Evolutionary conservation across 495 filamentous ascomycete genomes (phyloP).

Genomic region (Podospora pseudoanserina): DNA sequence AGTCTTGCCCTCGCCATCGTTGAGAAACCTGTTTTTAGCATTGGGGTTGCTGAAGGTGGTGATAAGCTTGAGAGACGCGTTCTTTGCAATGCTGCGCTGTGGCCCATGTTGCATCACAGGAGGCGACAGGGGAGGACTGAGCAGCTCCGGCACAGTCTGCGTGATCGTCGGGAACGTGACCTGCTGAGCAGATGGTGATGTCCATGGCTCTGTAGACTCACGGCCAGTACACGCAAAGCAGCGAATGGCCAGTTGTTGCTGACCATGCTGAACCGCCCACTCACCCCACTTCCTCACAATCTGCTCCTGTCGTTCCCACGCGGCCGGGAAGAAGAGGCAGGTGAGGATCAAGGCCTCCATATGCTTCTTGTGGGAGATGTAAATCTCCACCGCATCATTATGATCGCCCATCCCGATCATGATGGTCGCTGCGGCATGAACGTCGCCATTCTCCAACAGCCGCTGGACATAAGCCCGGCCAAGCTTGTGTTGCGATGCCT

Average conservation of each 20-base stretch:
- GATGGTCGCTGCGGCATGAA: constrained; percentile 87
- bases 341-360: constrained; percentile 87
- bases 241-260: constrained; percentile 85
- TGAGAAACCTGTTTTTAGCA: constrained; percentile 64
- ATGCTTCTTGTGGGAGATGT: constrained; percentile 83
- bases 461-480: constrained; percentile 90
- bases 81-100: constrained; percentile 63
- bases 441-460: constrained; percentile 80
- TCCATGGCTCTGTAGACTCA: constrained; percentile 75
- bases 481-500: constrained; percentile 81
- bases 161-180: constrained; percentile 52
- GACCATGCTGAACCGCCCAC: constrained; percentile 76
- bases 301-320: constrained; percentile 87
- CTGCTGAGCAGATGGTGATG: constrained; percentile 73
- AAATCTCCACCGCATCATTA: constrained; percentile 95
- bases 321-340: constrained; percentile 66
- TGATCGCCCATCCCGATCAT: constrained; percentile 87
- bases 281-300: constrained; percentile 95
- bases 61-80: constrained; percentile 86
- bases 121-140: constrained; percentile 59
- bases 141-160: constrained; percentile 48
- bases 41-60: constrained; percentile 74
- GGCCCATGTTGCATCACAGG: constrained; percentile 48
- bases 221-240: constrained; percentile 82
- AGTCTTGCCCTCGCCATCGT: constrained; percentile 65